Evolutionary conservation across 352 stramenopile genomes (phyloP), one percentile per base, ranked within the genome.

Genomic region (Phytophthora pistaciae): DNA sequence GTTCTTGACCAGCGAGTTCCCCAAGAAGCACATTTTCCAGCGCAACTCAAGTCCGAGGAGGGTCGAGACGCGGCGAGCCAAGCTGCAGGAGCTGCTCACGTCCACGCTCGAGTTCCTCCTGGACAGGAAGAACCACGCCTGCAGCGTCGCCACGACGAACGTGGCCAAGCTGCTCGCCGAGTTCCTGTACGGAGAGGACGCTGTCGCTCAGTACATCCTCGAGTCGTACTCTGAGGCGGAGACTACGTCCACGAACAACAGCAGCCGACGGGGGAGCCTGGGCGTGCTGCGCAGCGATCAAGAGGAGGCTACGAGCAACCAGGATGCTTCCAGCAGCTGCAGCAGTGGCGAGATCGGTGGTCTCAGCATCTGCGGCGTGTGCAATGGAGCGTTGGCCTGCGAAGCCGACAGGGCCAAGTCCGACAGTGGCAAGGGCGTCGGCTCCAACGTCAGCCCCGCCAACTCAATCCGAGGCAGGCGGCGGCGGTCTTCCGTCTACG

Each of bases 21-120:
- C 74, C 20, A 78, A 73, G 46, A 73, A 72, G 25, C 65, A 69
- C 55, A 50, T 81, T 64, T 76, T 81, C 66, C 62, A 72, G 62
- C 53, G 62, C 8, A 68, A 53, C 23, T 76, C 57, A 0, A 78
- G 69, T 29, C 55, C 46, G 6, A 60, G 52, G 6, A 70, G 56
- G 1, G 49, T 78, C 31, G 66, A 74, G 16, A 49, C 31, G 0
- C 52, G 74, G 8, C 53, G 62, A 21, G 40, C 60, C 29, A 71
- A 75, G 36, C 55, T 81, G n/a, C 29, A 64, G 42, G 23, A 65
- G 20, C 46, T 77, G 13, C 50, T 81, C 1, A 58, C 48, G 16
- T 53, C 64, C 5, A 68, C 62, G 25, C 54, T 74, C 11, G 71
- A 70, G 27, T 81, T 81, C 27, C 56, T 81, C 1, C 36, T 81